Evolutionary conservation across 768 basidiomycete genomes (phyloP), one percentile per base, ranked within the genome.

Genomic region (Termitomyces heimii): DNA sequence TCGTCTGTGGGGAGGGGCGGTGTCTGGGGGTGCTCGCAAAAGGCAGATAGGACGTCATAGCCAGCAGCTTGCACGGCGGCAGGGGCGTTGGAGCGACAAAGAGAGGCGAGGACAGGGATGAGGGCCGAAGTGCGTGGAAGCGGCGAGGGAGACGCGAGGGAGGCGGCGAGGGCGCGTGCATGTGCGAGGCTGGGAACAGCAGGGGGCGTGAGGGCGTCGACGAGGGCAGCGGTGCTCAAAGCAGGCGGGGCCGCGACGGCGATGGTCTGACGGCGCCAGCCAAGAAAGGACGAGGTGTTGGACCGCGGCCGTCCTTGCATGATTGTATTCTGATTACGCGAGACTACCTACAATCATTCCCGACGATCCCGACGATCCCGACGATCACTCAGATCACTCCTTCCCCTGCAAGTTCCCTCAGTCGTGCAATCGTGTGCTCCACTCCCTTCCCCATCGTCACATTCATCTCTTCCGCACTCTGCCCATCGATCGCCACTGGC

Each of bases 21-120:
- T 1, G 77, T 72, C 53, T 84, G 82, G 22, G 69, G 73, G 65
- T 84, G 83, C 64, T 87, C 82, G 73, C 82, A 84, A 66, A 85
- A 92, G 3, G 85, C 78, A 14, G 85, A 75, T 52, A 91, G 74
- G 59, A 90, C 82, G 56, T 92, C 89, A 62, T 78, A 89, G 0
- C 89, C 90, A 0, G 83, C 79, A 8, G 80, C 80, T 64, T 89
- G 88, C 4, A 91, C 60, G 0, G 82, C 71, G 0, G 75, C 59
- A 1, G 88, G 86, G 0, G 79, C 76, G 18, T 81, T 76, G 6
- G 70, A 53, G 39, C 74, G 68, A 66, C 89, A 91, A 12, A 92
- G 74, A 1, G 80, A 75, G 7, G 76, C 75, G 2, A 90, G 73
- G 53, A 92, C 77, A 14, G 86, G 83, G 54, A 77, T 80, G 14